Base-by-base conservation (phyloP, 768 basidiomycete species). In the Tephrocybe sp. region DNA sequence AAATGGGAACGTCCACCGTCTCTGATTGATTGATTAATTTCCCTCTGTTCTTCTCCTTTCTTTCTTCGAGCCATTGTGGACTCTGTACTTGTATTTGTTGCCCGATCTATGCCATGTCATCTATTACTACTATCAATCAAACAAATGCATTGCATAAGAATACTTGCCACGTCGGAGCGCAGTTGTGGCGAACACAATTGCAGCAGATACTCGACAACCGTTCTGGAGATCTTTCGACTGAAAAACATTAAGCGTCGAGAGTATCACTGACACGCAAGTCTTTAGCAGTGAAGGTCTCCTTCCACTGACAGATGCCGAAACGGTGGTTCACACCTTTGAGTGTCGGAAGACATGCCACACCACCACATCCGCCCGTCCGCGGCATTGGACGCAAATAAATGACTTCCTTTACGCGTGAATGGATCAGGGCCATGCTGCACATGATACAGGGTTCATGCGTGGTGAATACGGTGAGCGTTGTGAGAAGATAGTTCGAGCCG, bases 401-500 rank as follows among this genome's bases (percentile, higher is more conserved):
- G 5, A 98, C 79, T 54, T 93, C 85, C 60, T 88, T 87, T 50
- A 98, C 92, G n/a, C 97, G 83, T 1, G 91, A 94, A 68, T 99
- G 97, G 5, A 97, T 72, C 18, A 98, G 71, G 2, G 94, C 92
- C 97, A 99, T 99, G 60, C 86, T 83, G 67, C 97, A 99, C 92
- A 98, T 93, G 50, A 99, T 80, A 60, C 97, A 99, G 0, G 97
- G 97, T 60, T 99, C 97, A 68, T 99, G 96, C 9, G 93, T 92
- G 47, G 84, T 82, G 73, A 98, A 98, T 21, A 98, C 74, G 1
- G 85, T 83, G 15, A 85, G 78, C 2, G 85, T 84, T 0, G 93
- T 98, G 21, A 98, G 77, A 38, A 98, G 85, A 68, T 99, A 99
- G 62, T 89, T 86, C 1, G 85, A 72, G 12, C 90, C 88, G 58